These are phyloP conservation scores for Lithospermum erythrorhizon DNA, from an alignment of 257 asterid genomes.

Conservation along the genomic window DNA sequence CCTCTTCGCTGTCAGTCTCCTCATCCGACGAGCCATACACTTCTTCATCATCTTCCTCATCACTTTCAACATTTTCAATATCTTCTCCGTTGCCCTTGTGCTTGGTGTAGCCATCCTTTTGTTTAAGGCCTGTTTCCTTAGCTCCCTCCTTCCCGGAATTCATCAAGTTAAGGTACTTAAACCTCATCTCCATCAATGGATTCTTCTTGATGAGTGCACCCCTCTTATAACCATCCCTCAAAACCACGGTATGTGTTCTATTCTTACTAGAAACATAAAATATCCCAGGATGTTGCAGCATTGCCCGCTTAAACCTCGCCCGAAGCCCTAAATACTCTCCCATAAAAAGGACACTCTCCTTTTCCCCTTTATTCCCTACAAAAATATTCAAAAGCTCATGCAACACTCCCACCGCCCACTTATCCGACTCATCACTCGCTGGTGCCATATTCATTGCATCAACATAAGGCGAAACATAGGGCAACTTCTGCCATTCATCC, in stretches of 20 bases:
- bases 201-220: constrained; percentile 51
- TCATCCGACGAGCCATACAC: constrained; percentile 19
- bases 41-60: constrained; percentile 17
- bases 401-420: constrained; percentile 64
- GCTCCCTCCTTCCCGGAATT: constrained; percentile 35
- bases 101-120: constrained; percentile 22
- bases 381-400: constrained; percentile 74
- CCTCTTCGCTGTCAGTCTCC: constrained; percentile 18
- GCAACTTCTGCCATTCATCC: constrained; percentile 86
- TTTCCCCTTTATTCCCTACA: constrained; percentile 73
- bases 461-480: constrained; percentile 66
- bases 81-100: constrained; percentile 19
- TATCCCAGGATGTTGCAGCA: constrained; percentile 81
- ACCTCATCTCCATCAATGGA: constrained; percentile 54
- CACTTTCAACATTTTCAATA: constrained; percentile 22
- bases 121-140: constrained; percentile 15
- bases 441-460: constrained; percentile 33
- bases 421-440: constrained; percentile 61
- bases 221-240: constrained; percentile 73
- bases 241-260: constrained; percentile 57
- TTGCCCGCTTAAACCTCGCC: constrained; percentile 65
- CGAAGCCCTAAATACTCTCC: constrained; percentile 81
- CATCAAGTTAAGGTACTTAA: constrained; percentile 56
- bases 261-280: constrained; percentile 69
- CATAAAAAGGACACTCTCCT: constrained; percentile 50